Evolutionary conservation across 306 rosid genomes (phyloP).

Genomic region (Cotoneaster glaucophyllus): DNA sequence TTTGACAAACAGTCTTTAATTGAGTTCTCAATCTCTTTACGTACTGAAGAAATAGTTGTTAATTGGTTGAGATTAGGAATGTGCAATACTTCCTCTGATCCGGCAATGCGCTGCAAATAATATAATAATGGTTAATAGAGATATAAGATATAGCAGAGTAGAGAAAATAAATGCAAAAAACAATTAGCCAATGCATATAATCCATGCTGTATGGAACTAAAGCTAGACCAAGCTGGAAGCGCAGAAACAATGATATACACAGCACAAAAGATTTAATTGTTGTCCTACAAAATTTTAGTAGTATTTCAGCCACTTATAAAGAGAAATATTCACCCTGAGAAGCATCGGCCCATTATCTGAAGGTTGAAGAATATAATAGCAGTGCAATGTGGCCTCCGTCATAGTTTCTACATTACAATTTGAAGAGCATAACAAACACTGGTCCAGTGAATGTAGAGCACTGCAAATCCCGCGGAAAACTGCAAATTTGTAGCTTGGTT

Average conservation of each 20-base stretch:
- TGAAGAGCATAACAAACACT: slow-evolving; percentile 18
- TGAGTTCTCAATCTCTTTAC: slow-evolving; percentile 49
- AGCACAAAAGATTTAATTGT: neutral
- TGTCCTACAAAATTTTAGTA: neutral
- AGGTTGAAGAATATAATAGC: slow-evolving; percentile 66
- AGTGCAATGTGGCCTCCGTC: slow-evolving; percentile 49
- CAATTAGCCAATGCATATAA: neutral
- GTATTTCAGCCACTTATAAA: slow-evolving; percentile 1
- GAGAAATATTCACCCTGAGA: slow-evolving; percentile 45
- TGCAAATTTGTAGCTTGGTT: neutral
- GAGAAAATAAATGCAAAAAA: neutral
- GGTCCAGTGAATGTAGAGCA: slow-evolving; percentile 7
- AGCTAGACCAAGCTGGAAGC: neutral
- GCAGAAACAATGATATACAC: neutral
- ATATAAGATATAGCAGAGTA: neutral
- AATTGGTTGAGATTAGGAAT: slow-evolving; percentile 35
- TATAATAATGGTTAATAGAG: neutral
- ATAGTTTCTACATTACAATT: slow-evolving; percentile 44
- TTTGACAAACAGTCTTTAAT: slow-evolving; percentile 46
- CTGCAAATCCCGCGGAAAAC: slow-evolving; percentile 9
- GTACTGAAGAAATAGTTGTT: slow-evolving; percentile 27
- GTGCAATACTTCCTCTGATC: slow-evolving; percentile 61
- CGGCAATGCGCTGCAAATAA: slow-evolving; percentile 58
- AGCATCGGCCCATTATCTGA: slow-evolving; percentile 67
- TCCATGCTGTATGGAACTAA: neutral